Base-by-base conservation (phyloP, 768 basidiomycete genomes). In the Agrocybe chaxingu region DNA sequence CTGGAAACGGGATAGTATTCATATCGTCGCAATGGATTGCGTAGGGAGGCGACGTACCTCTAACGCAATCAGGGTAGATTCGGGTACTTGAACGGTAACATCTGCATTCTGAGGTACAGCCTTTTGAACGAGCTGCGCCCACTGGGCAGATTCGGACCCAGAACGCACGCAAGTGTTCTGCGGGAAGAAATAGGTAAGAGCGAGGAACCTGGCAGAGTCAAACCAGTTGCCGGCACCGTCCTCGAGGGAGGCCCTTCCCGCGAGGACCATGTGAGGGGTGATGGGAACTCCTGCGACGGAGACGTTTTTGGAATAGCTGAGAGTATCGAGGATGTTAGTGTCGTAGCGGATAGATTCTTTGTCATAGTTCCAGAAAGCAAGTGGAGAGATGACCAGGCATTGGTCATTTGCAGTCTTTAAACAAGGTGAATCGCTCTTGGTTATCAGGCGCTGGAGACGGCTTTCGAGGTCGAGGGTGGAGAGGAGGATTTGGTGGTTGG, bases 121-220 rank as follows among this genome's bases (percentile, higher is more conserved):
- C 46, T 54, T 54, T 10, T 70, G 58, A 7, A 92, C 69, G 8
- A 77, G 70, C 33, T 85, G 70, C 42, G 79, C 64, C 89, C 89
- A 92, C 30, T 72, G 66, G 45, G 73, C 64, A 56, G 89, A 90
- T 36, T 85, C 85, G 11, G 60, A 35, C 9, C 72, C 64, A 47
- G 74, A 77, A 36, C 77, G 76, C 54, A 84, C 66, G 66, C 90
- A 92, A 55, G 87, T 82, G 11, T 73, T 78, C 56, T 90, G 86
- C 2, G 80, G 82, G 62, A 94, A 91, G 68, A 91, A 84, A 65
- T 89, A 93, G 0, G 89, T 91, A 51, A 92, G 72, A 11, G 84
- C 88, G 13, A 93, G 77, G 61, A 83, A 88, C 45, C 74, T 79
- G 42, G 88, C 86, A 52, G 75, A 79, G 59, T 87, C 84, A 44